Conservation (phyloP, 768 basidiomycete species). For the Ramaria sp. region DNA sequence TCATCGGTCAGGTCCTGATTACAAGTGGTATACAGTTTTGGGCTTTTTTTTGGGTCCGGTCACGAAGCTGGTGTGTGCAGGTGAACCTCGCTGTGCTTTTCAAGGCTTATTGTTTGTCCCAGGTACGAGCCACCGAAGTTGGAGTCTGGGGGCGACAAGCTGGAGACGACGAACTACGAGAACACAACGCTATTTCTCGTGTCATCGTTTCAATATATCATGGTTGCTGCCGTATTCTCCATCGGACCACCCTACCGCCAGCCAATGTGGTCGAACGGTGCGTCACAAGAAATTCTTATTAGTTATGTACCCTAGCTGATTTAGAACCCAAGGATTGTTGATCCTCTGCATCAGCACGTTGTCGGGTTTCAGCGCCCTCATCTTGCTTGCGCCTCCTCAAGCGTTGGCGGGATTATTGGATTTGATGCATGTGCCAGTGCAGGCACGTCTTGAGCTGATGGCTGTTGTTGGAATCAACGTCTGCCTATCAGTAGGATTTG, state of each 20-base stretch:
- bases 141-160: constrained; percentile 47
- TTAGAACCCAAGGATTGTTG: constrained; percentile 49
- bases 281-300: constrained; percentile 16
- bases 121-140: constrained; percentile 73
- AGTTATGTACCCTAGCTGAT: background rate
- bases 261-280: constrained; percentile 92
- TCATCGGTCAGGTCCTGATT: constrained; percentile 85
- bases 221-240: constrained; percentile 94
- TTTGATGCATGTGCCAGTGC: constrained; percentile 61
- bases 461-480: constrained; percentile 61
- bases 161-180: constrained; percentile 82
- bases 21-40: constrained; percentile 76
- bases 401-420: constrained; percentile 53
- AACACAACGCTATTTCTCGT: constrained; percentile 87
- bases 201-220: constrained; percentile 97
- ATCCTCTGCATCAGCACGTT: constrained; percentile 67
- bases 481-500: constrained; percentile 58
- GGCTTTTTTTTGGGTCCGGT: constrained; percentile 82
- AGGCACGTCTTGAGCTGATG: constrained; percentile 63
- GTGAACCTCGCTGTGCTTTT: background rate
- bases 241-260: constrained; percentile 96
- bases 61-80: constrained; percentile 64
- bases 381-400: constrained; percentile 63
- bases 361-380: constrained; percentile 61
- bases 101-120: background rate